Percentiles rank a stretch among this genome's conserved stretches.
Evolutionary conservation across 176 grass and related monocot species (phyloP).

Genomic region (Echinochloa phyllopogon): DNA sequence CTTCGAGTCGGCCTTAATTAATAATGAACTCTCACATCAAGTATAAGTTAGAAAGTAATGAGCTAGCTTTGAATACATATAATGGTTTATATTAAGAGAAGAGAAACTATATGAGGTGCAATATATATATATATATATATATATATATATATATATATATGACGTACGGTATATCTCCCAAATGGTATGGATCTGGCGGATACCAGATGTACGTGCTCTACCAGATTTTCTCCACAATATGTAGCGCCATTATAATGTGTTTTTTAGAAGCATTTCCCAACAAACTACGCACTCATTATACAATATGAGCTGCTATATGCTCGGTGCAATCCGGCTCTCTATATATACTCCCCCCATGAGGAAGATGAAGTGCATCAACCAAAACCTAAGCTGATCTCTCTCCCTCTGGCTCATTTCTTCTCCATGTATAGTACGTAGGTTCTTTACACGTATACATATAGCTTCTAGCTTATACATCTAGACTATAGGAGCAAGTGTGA

Average conservation of each 20-base stretch:
- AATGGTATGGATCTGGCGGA: too few relatives aligned
- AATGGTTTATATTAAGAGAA: background rate
- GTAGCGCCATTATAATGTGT: background rate
- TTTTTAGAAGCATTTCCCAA: background rate
- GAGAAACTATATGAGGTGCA: background rate
- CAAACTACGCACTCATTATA: background rate
- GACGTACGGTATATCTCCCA: too few relatives aligned
- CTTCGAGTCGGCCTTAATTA: background rate
- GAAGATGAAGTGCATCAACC: background rate
- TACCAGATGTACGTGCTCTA: too few relatives aligned
- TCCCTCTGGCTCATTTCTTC: background rate
- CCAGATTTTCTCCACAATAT: too few relatives aligned
- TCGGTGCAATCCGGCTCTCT: background rate
- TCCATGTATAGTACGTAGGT: background rate
- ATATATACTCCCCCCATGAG: background rate
- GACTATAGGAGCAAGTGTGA: background rate
- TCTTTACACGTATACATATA: background rate
- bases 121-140: too few relatives aligned
- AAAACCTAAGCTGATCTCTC: conserved; percentile 6
- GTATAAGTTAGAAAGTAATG: background rate
- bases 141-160: too few relatives aligned
- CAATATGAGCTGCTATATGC: background rate
- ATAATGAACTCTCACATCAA: too few relatives aligned
- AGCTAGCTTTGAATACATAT: background rate
- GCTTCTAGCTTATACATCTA: background rate